Evolutionary conservation across 73 alveolate genomes (phyloP).

Genomic region (Tetrahymena borealis): DNA sequence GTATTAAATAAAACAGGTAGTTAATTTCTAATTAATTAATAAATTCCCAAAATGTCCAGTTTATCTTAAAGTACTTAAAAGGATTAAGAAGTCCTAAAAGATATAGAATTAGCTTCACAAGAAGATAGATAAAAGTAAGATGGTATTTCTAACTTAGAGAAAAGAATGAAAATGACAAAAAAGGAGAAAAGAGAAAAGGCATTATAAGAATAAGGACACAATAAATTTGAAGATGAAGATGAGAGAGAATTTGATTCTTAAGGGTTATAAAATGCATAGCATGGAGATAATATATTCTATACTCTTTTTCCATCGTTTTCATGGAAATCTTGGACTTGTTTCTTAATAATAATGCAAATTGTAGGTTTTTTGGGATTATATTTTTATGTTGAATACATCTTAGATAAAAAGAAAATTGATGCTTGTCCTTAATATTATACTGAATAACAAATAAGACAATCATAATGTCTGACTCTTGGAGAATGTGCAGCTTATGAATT

Average conservation of each 20-base stretch:
- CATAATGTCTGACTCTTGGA: neutral
- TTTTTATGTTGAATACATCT: neutral
- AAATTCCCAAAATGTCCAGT: neutral
- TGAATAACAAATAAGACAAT: neutral
- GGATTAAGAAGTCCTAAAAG: neutral
- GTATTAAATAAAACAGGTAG: too few relatives aligned
- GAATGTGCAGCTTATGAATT: neutral
- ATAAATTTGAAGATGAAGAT: neutral
- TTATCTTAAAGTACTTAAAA: neutral
- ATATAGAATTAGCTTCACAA: neutral
- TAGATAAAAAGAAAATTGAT: neutral
- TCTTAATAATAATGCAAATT: neutral
- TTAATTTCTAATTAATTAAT: neutral
- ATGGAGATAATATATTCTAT: neutral
- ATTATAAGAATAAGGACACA: neutral
- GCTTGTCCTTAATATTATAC: neutral
- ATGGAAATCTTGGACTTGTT: neutral
- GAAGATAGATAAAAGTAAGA: neutral
- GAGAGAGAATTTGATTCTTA: neutral
- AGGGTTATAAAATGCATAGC: neutral
- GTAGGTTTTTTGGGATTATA: neutral
- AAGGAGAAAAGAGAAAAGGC: neutral
- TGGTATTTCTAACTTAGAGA: neutral
- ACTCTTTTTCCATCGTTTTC: neutral
- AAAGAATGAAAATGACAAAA: neutral